These are phyloP conservation scores for Lepraria neglecta DNA, from an alignment of 495 filamentous ascomycete genomes.

Conservation along the genomic window DNA sequence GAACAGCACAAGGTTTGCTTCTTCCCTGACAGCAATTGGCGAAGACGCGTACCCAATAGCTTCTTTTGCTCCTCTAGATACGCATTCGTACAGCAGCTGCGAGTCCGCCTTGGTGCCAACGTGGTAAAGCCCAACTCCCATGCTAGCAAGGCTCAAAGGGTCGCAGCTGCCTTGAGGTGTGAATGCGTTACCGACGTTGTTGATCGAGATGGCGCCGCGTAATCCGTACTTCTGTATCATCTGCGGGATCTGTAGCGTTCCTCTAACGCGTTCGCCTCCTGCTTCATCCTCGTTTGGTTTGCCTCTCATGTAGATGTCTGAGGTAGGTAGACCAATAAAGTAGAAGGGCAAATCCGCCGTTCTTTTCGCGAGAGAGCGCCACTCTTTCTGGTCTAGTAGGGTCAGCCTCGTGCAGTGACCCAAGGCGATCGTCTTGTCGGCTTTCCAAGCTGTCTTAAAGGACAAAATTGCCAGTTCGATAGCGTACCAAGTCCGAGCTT, in stretches of 20 bases:
- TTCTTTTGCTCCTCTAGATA: conserved; percentile 50
- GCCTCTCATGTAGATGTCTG: conserved; percentile 70
- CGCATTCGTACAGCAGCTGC: conserved; percentile 53
- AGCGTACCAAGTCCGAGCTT: conserved; percentile 49
- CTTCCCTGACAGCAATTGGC: conserved; percentile 5
- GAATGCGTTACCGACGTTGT: conserved; percentile 74
- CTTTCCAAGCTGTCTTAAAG: neutral
- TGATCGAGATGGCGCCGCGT: conserved; percentile 59
- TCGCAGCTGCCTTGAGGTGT: conserved; percentile 70
- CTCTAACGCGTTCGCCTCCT: conserved; percentile 39
- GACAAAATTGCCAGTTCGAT: conserved; percentile 31
- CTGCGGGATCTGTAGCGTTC: conserved; percentile 56
- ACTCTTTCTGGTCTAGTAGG: conserved; percentile 46
- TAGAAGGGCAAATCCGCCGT: conserved; percentile 53
- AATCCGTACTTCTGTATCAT: conserved; percentile 57
- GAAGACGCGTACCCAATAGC: conserved; percentile 37
- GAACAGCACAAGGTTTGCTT: conserved; percentile 23
- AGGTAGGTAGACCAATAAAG: conserved; percentile 67
- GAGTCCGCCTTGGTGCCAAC: conserved; percentile 55
- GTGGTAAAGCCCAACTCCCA: conserved; percentile 63
- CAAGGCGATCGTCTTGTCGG: conserved; percentile 50
- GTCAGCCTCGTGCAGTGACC: conserved; percentile 68
- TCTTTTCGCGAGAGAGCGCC: conserved; percentile 39
- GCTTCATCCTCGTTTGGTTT: conserved; percentile 33
- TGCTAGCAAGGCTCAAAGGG: conserved; percentile 56